phyloP scores from a whole-genome alignment of 192 early-diverging fungal species.

The Coemansia sp. region DNA sequence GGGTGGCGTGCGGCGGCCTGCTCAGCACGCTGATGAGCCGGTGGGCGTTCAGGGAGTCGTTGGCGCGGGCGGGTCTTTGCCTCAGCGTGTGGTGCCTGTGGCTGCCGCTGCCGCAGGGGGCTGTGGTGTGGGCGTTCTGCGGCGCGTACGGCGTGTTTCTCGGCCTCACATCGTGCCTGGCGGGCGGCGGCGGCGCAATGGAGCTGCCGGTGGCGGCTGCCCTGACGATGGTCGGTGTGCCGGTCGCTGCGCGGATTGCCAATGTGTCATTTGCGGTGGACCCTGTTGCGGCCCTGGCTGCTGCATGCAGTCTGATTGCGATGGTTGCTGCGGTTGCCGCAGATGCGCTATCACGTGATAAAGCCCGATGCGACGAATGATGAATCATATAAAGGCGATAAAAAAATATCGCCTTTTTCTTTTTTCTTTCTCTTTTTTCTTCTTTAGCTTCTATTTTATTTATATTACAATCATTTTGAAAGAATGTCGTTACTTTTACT shows the following conservation, averaged over 20 bases:
- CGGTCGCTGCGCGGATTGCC: background rate
- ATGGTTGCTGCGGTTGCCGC: constrained; percentile 3
- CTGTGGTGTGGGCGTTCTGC: constrained; percentile 13
- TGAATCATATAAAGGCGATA: background rate
- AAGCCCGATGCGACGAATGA: background rate
- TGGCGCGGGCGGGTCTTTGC: background rate
- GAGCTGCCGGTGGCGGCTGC: background rate
- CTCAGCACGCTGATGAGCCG: background rate
- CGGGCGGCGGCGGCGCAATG: background rate
- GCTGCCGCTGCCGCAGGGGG: constrained; percentile 17
- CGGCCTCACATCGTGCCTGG: background rate
- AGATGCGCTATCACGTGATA: background rate
- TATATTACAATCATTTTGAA: background rate
- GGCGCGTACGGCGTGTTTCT: constrained; percentile 12
- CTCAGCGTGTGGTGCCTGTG: constrained; percentile 28
- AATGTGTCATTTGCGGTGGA: background rate
- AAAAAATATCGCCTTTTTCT: background rate
- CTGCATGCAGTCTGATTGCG: constrained; percentile 6
- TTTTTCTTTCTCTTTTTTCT: background rate
- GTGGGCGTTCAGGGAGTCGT: background rate
- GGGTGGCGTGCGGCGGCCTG: background rate
- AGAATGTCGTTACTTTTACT: constrained; percentile 56
- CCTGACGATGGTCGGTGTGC: background rate
- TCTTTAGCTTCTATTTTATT: background rate
- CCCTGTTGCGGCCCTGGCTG: constrained; percentile 6